Percentiles rank a stretch among this genome's conserved stretches.
These are phyloP conservation scores for Ascomycota sp. DNA, from an alignment of 2,329 filamentous ascomycete species.

Conservation along the genomic window DNA sequence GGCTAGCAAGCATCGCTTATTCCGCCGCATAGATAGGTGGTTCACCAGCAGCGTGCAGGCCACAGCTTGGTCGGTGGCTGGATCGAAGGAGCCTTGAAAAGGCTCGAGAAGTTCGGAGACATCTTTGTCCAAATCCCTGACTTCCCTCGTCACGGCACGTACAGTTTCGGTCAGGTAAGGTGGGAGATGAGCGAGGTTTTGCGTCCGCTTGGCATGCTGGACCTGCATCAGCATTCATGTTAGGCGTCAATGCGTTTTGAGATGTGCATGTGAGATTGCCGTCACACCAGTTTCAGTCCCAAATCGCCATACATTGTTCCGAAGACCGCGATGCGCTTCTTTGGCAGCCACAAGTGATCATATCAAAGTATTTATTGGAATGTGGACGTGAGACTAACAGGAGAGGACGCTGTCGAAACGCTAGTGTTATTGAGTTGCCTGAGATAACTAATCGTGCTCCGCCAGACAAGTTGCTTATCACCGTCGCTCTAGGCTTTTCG, in stretches of 20 bases:
- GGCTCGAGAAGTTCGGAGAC: slow-evolving; percentile 60
- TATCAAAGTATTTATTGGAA: no score
- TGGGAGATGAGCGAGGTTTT: slow-evolving; percentile 67
- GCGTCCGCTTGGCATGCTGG: slow-evolving; percentile 87
- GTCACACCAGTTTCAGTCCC: slow-evolving; percentile 62
- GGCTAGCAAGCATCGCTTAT: slow-evolving; percentile 85
- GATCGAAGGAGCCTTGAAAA: slow-evolving; percentile 72
- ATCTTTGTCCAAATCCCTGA: slow-evolving; percentile 81
- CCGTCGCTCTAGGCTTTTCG: no score
- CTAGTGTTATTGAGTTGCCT: no score
- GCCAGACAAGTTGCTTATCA: no score
- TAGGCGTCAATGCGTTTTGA: no score
- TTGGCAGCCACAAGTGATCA: neutral
- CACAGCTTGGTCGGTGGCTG: slow-evolving; percentile 58
- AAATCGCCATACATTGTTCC: slow-evolving; percentile 64
- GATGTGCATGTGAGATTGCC: no score
- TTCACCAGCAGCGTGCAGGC: slow-evolving; percentile 83
- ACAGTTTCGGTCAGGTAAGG: slow-evolving; percentile 87
- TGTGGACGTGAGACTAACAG: no score
- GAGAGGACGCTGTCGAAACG: no score
- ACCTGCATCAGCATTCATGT: no score
- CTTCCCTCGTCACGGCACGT: slow-evolving; percentile 71
- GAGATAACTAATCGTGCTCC: no score
- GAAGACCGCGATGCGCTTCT: neutral
- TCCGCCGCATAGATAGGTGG: slow-evolving; percentile 83